Evolutionary conservation across 176 grass and related monocot genomes (phyloP).

Genomic region (Avena eriantha): DNA sequence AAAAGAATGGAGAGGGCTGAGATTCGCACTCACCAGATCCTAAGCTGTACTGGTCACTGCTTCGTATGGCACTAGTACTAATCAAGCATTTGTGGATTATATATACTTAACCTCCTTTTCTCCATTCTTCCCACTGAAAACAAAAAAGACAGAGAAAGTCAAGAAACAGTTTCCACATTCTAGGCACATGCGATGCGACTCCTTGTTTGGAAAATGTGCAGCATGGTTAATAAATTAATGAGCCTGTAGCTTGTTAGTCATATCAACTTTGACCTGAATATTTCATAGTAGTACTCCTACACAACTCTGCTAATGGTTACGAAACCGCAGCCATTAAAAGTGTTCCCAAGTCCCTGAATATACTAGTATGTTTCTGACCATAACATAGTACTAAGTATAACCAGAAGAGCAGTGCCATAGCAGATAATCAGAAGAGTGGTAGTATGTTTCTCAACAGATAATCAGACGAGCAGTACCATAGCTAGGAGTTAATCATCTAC

Average conservation of each 20-base stretch:
- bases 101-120: neutral
- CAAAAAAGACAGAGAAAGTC: neutral
- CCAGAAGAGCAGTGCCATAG: too few species aligned
- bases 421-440: too few species aligned
- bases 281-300: neutral
- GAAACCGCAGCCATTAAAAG: neutral
- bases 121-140: too few species aligned
- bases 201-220: neutral
- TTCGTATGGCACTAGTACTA: neutral
- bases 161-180: too few species aligned
- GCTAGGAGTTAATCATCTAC: neutral
- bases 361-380: too few species aligned
- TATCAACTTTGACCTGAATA: neutral
- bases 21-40: conserved; percentile 9
- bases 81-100: neutral
- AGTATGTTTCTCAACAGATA: neutral
- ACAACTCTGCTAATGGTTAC: neutral
- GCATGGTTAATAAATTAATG: too few species aligned
- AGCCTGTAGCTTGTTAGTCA: neutral
- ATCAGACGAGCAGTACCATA: neutral
- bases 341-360: too few species aligned
- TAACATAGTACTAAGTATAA: too few species aligned
- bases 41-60: conserved; percentile 1
- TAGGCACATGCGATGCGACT: neutral
- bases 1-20: neutral